Percentiles rank a stretch among this genome's conserved stretches.
phyloP scores from a whole-genome alignment of 1,139 yeast genomes.

The Yamadazyma oceani region DNA sequence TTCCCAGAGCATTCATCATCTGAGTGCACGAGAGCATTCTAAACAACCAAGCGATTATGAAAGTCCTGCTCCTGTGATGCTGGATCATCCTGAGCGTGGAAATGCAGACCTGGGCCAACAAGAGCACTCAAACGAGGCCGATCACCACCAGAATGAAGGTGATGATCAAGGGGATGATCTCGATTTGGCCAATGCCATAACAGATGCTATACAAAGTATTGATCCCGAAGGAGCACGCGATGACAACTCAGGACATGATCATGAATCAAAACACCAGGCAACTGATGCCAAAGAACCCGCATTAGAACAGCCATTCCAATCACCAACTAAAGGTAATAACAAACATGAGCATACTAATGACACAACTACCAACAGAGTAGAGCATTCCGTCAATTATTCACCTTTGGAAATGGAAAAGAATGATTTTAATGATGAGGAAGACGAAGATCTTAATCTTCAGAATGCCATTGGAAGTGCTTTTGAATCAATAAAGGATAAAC shows the following conservation, averaged over 20 bases:
- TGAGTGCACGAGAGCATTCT: not conserved
- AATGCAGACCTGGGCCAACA: conserved; percentile 5
- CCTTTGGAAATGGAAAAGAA: conserved; percentile 17
- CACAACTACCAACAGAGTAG: not conserved
- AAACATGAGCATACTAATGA: too few relatives aligned
- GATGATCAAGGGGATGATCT: conserved; percentile 17
- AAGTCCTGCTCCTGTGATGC: not conserved
- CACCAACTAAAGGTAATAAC: conserved; percentile 1
- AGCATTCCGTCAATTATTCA: conserved; percentile 8
- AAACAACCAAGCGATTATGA: conserved; percentile 2
- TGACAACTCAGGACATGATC: conserved; percentile 7
- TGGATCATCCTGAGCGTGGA: conserved; percentile 1
- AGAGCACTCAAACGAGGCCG: conserved; percentile 4
- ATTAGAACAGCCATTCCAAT: too few relatives aligned
- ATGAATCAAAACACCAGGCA: conserved; percentile 1
- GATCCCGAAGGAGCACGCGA: conserved; percentile 13
- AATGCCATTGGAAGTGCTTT: conserved; percentile 37
- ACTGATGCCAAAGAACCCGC: too few relatives aligned
- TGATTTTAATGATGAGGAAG: conserved; percentile 13
- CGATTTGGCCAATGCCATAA: conserved; percentile 18
- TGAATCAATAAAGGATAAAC: conserved; percentile 22
- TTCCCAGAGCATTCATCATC: conserved; percentile 5
- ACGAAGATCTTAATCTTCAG: conserved; percentile 26
- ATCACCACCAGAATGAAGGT: conserved; percentile 2
- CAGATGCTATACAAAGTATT: conserved; percentile 17